phyloP scores from a whole-genome alignment of 345 rosid genomes.

The Eucalyptus urophylla region DNA sequence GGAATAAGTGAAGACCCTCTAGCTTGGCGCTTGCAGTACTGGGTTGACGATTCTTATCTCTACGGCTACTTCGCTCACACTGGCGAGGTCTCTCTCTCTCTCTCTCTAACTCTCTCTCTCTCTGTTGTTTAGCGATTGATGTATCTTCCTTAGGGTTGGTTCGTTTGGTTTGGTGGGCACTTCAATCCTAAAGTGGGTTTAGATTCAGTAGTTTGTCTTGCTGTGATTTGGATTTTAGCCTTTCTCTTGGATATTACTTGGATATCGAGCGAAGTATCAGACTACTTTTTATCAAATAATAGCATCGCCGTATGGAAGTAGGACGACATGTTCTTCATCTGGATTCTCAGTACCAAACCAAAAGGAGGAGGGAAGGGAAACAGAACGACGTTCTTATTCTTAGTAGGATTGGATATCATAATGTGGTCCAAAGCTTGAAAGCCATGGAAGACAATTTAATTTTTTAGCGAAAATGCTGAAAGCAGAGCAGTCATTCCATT shows the following conservation, averaged over 20 bases:
- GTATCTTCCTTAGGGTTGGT: neutral
- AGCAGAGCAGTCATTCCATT: neutral
- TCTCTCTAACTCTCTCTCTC: neutral
- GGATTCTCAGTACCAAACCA: neutral
- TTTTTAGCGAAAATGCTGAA: neutral
- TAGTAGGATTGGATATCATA: neutral
- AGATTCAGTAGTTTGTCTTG: neutral
- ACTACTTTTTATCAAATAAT: neutral
- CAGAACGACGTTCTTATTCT: neutral
- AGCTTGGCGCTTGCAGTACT: conserved; percentile 95
- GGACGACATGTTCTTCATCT: neutral
- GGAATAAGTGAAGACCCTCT: conserved; percentile 93
- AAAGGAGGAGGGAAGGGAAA: neutral
- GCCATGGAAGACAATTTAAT: neutral
- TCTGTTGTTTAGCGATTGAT: neutral
- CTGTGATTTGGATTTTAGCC: neutral
- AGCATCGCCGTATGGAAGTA: neutral
- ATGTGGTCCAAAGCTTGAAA: neutral
- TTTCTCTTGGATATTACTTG: neutral
- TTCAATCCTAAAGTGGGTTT: neutral
- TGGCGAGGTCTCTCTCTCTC: conserved; percentile 55
- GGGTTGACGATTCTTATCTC: conserved; percentile 88
- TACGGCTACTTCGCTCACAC: conserved; percentile 82
- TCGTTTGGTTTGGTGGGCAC: neutral
- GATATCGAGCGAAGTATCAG: neutral